Percentiles rank a stretch among this genome's conserved stretches.
These are phyloP conservation scores for Lantana camara DNA, from an alignment of 257 asterid species.

Conservation along the genomic window DNA sequence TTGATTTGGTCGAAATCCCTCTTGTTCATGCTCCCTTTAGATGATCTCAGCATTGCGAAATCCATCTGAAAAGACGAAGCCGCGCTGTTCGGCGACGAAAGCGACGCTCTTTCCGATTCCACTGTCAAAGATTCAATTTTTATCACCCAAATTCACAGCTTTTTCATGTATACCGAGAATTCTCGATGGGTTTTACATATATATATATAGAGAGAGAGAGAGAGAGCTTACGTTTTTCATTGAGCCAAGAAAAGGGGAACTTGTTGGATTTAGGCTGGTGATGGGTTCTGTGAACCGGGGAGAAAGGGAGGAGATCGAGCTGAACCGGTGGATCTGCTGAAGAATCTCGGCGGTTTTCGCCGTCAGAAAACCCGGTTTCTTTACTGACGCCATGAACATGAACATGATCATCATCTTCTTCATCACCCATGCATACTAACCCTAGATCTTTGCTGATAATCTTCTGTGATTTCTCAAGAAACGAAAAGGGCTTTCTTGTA, in stretches of 20 bases:
- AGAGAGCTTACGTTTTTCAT: constrained; percentile 46
- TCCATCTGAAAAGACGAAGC: constrained; percentile 65
- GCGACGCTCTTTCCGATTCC: constrained; percentile 35
- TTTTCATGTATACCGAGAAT: too few species aligned
- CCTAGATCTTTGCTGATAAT: constrained; percentile 46
- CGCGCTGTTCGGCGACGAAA: constrained; percentile 46
- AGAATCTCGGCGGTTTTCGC: constrained; percentile 21
- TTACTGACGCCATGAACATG: neutral
- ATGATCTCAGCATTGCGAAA: constrained; percentile 30
- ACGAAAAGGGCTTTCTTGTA: constrained; percentile 53
- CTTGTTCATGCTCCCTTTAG: constrained; percentile 25
- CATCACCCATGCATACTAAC: constrained; percentile 58
- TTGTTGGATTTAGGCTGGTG: constrained; percentile 34
- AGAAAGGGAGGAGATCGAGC: constrained; percentile 79
- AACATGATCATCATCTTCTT: too few species aligned
- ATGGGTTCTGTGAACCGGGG: constrained; percentile 47
- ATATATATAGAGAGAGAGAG: too few species aligned
- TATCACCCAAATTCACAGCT: neutral
- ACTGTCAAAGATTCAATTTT: constrained; percentile 28
- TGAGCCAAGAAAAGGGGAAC: constrained; percentile 69
- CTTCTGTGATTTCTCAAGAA: constrained; percentile 45
- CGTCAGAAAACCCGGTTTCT: constrained; percentile 19
- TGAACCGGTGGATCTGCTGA: constrained; percentile 74
- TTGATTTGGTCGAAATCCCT: constrained; percentile 35
- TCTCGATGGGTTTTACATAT: too few species aligned